These are phyloP conservation scores for Mortierella sp. DNA, from an alignment of 371 early-diverging fungal species.

Conservation along the genomic window DNA sequence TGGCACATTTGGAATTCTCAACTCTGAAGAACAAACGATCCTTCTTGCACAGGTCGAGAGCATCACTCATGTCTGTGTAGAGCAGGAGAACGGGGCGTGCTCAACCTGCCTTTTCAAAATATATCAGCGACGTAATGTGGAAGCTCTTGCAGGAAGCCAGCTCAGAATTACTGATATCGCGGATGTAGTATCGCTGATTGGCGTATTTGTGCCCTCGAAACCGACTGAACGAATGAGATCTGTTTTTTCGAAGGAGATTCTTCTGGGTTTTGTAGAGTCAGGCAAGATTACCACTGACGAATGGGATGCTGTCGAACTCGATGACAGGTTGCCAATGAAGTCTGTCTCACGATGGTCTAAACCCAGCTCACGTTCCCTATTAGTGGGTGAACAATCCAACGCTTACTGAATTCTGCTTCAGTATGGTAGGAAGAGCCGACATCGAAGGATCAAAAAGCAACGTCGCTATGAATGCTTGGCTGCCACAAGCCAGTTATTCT, in stretches of 20 bases:
- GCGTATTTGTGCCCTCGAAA: conserved; percentile 20
- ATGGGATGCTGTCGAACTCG: conserved; percentile 16
- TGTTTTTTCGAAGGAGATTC: conserved; percentile 17
- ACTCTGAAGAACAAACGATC: conserved; percentile 14
- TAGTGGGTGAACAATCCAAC: too few relatives aligned
- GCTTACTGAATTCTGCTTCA: too few relatives aligned
- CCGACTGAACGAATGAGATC: conserved; percentile 22
- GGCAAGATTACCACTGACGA: too few relatives aligned
- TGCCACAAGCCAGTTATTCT: too few relatives aligned
- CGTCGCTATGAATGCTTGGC: too few relatives aligned
- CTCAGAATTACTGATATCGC: conserved; percentile 19
- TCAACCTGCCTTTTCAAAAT: conserved; percentile 22
- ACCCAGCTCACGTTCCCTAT: too few relatives aligned
- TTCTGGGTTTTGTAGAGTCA: too few relatives aligned
- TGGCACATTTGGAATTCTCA: conserved; percentile 4
- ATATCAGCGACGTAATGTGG: conserved; percentile 13
- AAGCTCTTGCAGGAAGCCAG: conserved; percentile 16
- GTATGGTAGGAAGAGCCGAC: too few relatives aligned
- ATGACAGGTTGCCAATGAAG: conserved; percentile 17
- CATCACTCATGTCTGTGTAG: conserved; percentile 16
- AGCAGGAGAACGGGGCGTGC: conserved; percentile 13
- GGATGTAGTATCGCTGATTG: conserved; percentile 22
- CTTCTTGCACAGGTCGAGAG: conserved; percentile 18
- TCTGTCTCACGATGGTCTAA: too few relatives aligned
- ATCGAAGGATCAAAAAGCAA: too few relatives aligned